Evolutionary conservation across 176 grass and related monocot species (phyloP), one percentile per base, ranked within the genome.

Genomic region (Leersia perrieri): DNA sequence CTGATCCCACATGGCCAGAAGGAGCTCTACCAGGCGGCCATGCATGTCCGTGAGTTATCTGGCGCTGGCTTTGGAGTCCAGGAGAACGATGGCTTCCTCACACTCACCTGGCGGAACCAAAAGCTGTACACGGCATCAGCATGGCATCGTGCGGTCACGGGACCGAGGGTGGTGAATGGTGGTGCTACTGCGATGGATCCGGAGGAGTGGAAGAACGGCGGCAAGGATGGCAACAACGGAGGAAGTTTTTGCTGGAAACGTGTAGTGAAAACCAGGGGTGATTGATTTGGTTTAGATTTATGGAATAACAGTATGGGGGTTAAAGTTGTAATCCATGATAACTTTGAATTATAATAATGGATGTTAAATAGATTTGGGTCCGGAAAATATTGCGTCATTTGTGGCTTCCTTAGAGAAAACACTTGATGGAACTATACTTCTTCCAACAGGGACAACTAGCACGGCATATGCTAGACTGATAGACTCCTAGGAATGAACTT

Each of bases 121-220:
- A 72, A 68, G 29, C 64, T 97, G 32, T 92, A 92, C 73, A 60
- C 88, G 12, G 85, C 92, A 5, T 92, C 89, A 25, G 92, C 84
- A 2, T 97, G 94, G 94, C 35, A 82, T n/a, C n/a, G n/a, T 2
- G 80, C 68, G 9, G 22, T 23, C 16, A 13, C 53, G 5, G 22
- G 36, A 1, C n/a, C n/a, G 36, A 73, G 25, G 2, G 29, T 16
- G 45, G 42, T 41, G 12, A 18, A 5, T 15, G 58, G n/a, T 42
- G 84, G 18, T 75, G 75, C 49, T 30, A 31, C 12, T 55, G 13
- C 60, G 41, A 6, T 38, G 30, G 69, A n/a, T n/a, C n/a, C n/a
- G n/a, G n/a, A 45, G 40, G 81, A 70, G 16, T n/a, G 8, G 11
- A 36, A 72, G 31, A 23, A 3, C 57, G 55, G 13, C 44, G 33